Conservation (phyloP, 2,329 filamentous ascomycete species). For the Lasiodiplodia hormozganensis region DNA sequence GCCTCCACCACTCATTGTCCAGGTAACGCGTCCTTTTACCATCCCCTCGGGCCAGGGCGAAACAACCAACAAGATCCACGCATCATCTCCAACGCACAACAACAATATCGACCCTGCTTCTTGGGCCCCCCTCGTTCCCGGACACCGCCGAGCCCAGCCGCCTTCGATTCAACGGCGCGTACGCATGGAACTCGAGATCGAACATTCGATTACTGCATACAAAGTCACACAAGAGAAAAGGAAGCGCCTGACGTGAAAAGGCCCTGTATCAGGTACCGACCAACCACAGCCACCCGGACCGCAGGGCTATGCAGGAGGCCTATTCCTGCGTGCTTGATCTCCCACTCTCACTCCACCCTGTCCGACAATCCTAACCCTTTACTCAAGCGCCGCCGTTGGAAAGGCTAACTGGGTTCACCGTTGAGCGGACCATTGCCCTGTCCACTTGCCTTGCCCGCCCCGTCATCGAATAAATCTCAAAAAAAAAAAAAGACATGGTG, state of each 20-base stretch:
- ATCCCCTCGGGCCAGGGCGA: neutral
- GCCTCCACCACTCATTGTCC: neutral
- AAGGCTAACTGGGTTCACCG: neutral
- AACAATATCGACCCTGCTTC: neutral
- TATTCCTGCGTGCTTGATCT: neutral
- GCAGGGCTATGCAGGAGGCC: neutral
- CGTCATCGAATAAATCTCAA: neutral
- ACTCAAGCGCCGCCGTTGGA: neutral
- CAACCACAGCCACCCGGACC: neutral
- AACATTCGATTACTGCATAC: slow-evolving; percentile 21
- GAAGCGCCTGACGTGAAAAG: neutral
- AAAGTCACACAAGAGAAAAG: neutral
- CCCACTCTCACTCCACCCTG: neutral
- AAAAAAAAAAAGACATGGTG: neutral
- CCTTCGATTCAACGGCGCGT: neutral
- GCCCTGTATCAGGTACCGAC: neutral
- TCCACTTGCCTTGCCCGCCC: neutral
- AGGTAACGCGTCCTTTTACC: neutral
- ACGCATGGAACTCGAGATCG: slow-evolving; percentile 16
- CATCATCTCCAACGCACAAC: neutral
- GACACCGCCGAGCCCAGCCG: neutral
- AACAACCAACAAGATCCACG: neutral
- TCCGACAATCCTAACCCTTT: neutral
- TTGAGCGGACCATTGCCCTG: neutral
- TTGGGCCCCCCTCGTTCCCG: neutral